phyloP scores from a whole-genome alignment of 139 green algal species.

The Chlamydomonas schloesseri region DNA sequence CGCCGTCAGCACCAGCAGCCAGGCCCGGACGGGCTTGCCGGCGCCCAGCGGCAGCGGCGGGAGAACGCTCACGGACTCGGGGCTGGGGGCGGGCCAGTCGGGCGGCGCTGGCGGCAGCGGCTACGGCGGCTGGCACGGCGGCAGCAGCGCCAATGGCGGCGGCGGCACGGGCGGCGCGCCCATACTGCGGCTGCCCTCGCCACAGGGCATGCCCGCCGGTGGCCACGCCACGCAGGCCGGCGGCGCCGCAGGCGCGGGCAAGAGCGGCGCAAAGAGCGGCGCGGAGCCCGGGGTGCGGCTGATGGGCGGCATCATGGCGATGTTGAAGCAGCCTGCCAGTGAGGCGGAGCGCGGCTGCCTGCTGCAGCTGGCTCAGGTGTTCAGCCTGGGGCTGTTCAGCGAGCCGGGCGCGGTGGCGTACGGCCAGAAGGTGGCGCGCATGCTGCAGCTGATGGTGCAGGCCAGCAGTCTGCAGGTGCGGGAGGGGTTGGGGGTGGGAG shows the following conservation, averaged over 20 bases:
- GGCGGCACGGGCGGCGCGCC: not conserved
- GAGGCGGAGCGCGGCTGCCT: not conserved
- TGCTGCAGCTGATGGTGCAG: slow-evolving; percentile 12
- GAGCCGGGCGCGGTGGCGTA: not conserved
- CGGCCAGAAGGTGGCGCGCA: slow-evolving; percentile 12
- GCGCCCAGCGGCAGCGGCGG: no score
- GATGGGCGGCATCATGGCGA: no score
- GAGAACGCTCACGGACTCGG: no score
- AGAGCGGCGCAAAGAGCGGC: no score
- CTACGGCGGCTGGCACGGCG: not conserved
- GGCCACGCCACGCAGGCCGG: no score
- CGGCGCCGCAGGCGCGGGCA: no score
- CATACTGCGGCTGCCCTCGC: no score
- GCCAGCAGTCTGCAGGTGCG: slow-evolving; percentile 18
- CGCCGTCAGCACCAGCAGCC: no score
- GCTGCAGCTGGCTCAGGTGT: slow-evolving; percentile 22
- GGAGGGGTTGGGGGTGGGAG: not conserved
- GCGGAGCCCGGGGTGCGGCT: no score
- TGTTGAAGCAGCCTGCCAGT: not conserved
- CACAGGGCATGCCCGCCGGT: no score
- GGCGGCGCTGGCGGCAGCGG: not conserved
- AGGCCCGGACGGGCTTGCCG: no score
- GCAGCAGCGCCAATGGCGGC: not conserved
- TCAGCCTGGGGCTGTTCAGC: slow-evolving; percentile 12
- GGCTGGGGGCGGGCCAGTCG: no score